These are phyloP conservation scores for Candida patagonica DNA, from an alignment of 805 yeast species.

Conservation along the genomic window DNA sequence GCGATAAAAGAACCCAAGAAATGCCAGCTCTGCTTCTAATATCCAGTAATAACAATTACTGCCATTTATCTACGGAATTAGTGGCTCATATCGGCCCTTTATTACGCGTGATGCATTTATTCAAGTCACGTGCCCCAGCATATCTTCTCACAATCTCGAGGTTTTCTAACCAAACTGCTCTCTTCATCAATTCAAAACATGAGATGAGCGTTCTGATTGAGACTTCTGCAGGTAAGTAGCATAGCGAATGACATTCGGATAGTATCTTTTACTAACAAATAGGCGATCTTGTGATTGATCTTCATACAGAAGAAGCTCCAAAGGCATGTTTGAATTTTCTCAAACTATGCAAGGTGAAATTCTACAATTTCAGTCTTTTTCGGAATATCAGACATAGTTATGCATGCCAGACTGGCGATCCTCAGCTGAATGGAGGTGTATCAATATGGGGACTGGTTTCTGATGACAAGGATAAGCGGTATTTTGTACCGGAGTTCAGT, in stretches of 20 bases:
- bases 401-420: conserved; percentile 40
- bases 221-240: conserved; percentile 30
- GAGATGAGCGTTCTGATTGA: conserved; percentile 35
- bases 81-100: too few species aligned
- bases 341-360: conserved; percentile 43
- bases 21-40: too few species aligned
- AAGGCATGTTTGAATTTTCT: conserved; percentile 39
- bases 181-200: neutral
- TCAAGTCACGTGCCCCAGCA: neutral
- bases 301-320: conserved; percentile 31
- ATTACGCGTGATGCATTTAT: too few species aligned
- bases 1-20: too few species aligned
- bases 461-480: conserved; percentile 5
- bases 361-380: conserved; percentile 45
- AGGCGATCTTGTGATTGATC: conserved; percentile 46
- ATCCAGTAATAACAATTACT: too few species aligned
- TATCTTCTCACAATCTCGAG: too few species aligned
- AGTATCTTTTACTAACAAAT: conserved; percentile 1
- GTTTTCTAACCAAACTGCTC: neutral
- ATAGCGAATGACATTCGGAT: neutral
- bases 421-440: conserved; percentile 30
- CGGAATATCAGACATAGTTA: conserved; percentile 34
- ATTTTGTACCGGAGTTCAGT: conserved; percentile 21
- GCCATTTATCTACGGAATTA: too few species aligned
- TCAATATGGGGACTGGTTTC: conserved; percentile 27